These are phyloP conservation scores for Blastobotrys buckinghamii DNA, from an alignment of 1,139 yeast genomes.

Conservation along the genomic window DNA sequence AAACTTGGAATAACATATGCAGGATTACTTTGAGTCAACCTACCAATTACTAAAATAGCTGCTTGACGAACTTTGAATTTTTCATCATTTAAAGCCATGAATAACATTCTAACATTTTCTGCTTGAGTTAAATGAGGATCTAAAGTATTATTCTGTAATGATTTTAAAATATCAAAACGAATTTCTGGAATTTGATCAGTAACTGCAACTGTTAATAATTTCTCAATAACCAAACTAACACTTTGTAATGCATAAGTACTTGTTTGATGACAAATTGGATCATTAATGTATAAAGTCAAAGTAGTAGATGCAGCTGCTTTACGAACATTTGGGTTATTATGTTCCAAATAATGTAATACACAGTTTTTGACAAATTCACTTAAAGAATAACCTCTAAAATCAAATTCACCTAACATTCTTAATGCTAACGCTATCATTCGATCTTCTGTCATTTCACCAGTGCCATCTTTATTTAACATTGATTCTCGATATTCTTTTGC, in stretches of 20 bases:
- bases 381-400: constrained; percentile 67
- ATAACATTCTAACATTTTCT: constrained; percentile 74
- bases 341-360: constrained; percentile 74
- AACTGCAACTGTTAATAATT: constrained; percentile 75
- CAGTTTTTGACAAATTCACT: constrained; percentile 86
- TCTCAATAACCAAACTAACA: constrained; percentile 78
- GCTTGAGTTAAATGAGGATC: constrained; percentile 95
- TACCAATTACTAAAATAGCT: constrained; percentile 76
- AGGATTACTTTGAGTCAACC: constrained; percentile 81
- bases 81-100: constrained; percentile 91
- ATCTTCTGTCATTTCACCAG: constrained; percentile 39
- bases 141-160: constrained; percentile 60
- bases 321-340: constrained; percentile 71
- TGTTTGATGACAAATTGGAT: constrained; percentile 79
- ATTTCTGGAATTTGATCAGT: constrained; percentile 87
- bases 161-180: constrained; percentile 67
- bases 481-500: constrained; percentile 76
- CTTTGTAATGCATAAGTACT: constrained; percentile 80
- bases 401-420: constrained; percentile 66
- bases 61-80: constrained; percentile 74
- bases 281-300: constrained; percentile 68
- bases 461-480: constrained; percentile 59
- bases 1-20: constrained; percentile 93
- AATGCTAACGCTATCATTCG: constrained; percentile 60
- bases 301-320: constrained; percentile 83